A percentile compares a stretch with the other conserved stretches of the same genome.
phyloP scores from a whole-genome alignment of 768 basidiomycete species.

The Cyathus striatus region DNA sequence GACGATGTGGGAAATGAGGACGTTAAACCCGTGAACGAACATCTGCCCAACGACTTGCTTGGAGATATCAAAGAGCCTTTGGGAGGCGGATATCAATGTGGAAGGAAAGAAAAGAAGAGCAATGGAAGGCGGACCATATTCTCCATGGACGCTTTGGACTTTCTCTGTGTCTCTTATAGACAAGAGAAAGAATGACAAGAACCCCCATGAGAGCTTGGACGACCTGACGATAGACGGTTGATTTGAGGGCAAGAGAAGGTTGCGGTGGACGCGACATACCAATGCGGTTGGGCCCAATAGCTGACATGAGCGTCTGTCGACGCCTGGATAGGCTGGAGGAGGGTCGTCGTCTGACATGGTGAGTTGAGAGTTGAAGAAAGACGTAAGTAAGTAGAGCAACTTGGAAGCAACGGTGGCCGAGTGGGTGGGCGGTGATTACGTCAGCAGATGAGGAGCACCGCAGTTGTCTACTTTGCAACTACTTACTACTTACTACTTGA shows the following conservation, averaged over 20 bases:
- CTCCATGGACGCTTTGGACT: slow-evolving; percentile 82
- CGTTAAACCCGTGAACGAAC: slow-evolving; percentile 76
- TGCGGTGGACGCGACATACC: slow-evolving; percentile 48
- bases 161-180: slow-evolving; percentile 88
- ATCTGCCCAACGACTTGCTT: slow-evolving; percentile 88
- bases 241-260: slow-evolving; percentile 33
- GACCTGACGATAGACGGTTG: slow-evolving; percentile 59
- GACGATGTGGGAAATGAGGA: slow-evolving; percentile 73
- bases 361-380: too few relatives aligned
- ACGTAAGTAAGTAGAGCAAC: too few relatives aligned
- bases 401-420: too few relatives aligned
- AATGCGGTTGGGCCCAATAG: too few relatives aligned
- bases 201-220: slow-evolving; percentile 89
- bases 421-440: background rate
- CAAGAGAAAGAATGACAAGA: slow-evolving; percentile 79
- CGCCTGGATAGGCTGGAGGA: slow-evolving; percentile 26
- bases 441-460: background rate
- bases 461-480: too few relatives aligned
- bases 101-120: background rate
- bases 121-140: slow-evolving; percentile 64
- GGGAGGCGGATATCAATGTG: slow-evolving; percentile 7
- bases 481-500: too few relatives aligned
- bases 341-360: slow-evolving; percentile 1
- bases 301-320: slow-evolving; percentile 45
- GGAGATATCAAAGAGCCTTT: slow-evolving; percentile 86